These are phyloP conservation scores for Blumeriella jaapii DNA, from an alignment of 2,329 filamentous ascomycete species.

Conservation along the genomic window DNA sequence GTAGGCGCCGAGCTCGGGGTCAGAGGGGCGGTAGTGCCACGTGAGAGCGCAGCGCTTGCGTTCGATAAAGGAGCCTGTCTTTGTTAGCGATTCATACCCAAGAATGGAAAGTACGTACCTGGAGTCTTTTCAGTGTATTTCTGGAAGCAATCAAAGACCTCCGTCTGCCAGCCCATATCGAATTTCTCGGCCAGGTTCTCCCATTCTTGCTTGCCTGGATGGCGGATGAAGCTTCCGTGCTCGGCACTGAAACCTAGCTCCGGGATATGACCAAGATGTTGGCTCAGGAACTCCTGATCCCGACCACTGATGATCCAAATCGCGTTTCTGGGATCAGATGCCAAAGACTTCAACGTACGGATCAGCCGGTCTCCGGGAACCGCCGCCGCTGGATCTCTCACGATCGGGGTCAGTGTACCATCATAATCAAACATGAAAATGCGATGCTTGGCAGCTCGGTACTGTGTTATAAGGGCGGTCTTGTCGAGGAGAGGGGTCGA, in stretches of 20 bases:
- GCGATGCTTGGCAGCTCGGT: constrained; percentile 63
- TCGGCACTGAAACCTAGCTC: constrained; percentile 91
- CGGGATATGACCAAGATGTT: constrained; percentile 84
- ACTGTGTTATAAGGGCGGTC: constrained; percentile 58
- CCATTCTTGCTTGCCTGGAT: constrained; percentile 69
- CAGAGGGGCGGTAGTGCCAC: constrained; percentile 91
- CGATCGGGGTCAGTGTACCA: constrained; percentile 90
- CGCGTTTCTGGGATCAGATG: constrained; percentile 67
- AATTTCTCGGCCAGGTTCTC: constrained; percentile 76
- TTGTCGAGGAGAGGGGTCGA: constrained; percentile 76
- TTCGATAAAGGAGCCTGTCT: constrained; percentile 75
- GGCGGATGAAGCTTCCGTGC: constrained; percentile 88
- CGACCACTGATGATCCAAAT: constrained; percentile 99
- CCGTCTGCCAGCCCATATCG: constrained; percentile 86
- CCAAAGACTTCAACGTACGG: constrained; percentile 65
- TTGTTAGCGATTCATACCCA: constrained; percentile 12
- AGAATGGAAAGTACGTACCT: constrained; percentile 39
- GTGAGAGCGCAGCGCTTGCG: constrained; percentile 88
- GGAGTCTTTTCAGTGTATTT: constrained; percentile 79
- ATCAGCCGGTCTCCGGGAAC: constrained; percentile 79
- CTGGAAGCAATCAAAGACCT: constrained; percentile 76
- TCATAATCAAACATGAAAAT: constrained; percentile 99
- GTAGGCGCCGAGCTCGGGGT: constrained; percentile 72
- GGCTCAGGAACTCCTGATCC: constrained; percentile 80
- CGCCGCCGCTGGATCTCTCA: constrained; percentile 79